Percentiles rank a stretch among this genome's conserved stretches.
Evolutionary conservation across 2,329 filamentous ascomycete genomes (phyloP).

Genomic region (Aspergillus latus): DNA sequence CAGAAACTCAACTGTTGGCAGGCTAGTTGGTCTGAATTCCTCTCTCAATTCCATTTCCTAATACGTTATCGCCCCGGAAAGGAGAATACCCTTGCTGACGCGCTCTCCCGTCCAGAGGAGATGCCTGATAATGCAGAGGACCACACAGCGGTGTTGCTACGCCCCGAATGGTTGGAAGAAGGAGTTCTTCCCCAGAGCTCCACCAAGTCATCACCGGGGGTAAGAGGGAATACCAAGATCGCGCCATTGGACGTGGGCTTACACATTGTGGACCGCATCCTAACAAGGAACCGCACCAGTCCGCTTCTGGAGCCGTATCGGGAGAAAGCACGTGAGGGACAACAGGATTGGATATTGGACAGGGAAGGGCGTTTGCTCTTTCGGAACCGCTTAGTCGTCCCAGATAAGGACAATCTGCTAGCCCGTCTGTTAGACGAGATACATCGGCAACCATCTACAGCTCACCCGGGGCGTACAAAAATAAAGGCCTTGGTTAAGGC

Average conservation of each 20-base stretch:
- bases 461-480: background rate
- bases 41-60: conserved; percentile 16
- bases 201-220: too few relatives aligned
- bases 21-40: conserved; percentile 12
- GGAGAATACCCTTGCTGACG: background rate
- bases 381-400: background rate
- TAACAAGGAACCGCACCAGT: background rate
- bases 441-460: background rate
- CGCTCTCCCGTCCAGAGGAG: background rate
- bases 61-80: conserved; percentile 17
- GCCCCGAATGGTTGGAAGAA: background rate
- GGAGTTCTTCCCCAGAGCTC: background rate
- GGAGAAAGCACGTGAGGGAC: background rate
- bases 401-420: background rate
- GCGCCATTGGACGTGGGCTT: background rate
- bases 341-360: background rate
- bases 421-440: background rate
- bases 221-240: background rate
- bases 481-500: background rate
- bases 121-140: background rate
- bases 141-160: background rate
- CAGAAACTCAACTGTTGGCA: conserved; percentile 17
- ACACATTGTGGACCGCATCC: background rate
- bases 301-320: background rate
- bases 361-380: background rate